These are phyloP conservation scores for Cyclotella baltica DNA, from an alignment of 108 stramenopile genomes.

Conservation along the genomic window DNA sequence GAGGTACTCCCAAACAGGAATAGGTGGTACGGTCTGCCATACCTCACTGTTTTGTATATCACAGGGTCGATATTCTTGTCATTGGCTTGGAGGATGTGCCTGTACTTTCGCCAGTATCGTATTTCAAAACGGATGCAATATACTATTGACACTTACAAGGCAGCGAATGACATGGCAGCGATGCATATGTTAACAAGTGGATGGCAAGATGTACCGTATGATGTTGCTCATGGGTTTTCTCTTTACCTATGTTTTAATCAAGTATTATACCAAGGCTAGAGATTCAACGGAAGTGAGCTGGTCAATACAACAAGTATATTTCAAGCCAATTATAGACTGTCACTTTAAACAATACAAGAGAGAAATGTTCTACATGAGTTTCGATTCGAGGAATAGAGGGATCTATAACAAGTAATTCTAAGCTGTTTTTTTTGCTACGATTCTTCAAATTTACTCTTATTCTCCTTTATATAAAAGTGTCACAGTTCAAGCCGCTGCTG, in stretches of 20 bases:
- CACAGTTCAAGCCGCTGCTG: too few relatives aligned
- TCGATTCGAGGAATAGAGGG: too few relatives aligned
- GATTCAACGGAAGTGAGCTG: not conserved
- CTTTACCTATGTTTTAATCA: not conserved
- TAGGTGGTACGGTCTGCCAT: conserved; percentile 24
- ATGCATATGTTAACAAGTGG: conserved; percentile 16
- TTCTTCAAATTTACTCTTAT: too few relatives aligned
- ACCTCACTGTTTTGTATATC: conserved; percentile 30
- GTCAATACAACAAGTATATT: too few relatives aligned
- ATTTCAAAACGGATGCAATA: conserved; percentile 13
- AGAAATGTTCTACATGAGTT: too few relatives aligned
- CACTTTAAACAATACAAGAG: not conserved
- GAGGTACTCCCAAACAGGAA: conserved; percentile 21
- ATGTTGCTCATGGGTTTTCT: not conserved
- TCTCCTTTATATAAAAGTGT: too few relatives aligned
- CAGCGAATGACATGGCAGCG: conserved; percentile 23
- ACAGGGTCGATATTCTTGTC: conserved; percentile 36
- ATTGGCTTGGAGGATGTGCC: conserved; percentile 8
- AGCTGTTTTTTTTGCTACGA: too few relatives aligned
- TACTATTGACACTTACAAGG: conserved; percentile 38
- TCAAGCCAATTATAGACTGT: conserved; percentile 3
- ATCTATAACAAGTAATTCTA: not conserved
- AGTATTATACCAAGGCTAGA: not conserved
- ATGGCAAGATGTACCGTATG: conserved; percentile 5
- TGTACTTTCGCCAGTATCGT: conserved; percentile 20